Conservation (phyloP, 2,329 filamentous ascomycete genomes). For the Plenodomus tracheiphilus region DNA sequence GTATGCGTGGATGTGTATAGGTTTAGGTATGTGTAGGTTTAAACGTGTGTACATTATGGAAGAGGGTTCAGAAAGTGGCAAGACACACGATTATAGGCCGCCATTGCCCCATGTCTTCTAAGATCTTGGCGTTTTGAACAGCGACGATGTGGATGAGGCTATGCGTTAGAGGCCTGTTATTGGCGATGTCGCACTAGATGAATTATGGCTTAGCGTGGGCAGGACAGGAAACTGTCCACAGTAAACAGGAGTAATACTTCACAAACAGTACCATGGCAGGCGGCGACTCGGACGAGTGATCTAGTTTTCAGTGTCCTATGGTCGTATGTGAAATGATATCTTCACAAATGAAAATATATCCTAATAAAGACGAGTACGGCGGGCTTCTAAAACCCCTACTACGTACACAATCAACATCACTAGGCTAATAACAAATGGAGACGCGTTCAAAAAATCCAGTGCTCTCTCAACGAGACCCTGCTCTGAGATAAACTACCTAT, state of each 20-base stretch:
- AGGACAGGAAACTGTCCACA: conserved; percentile 1
- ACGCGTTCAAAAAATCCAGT: too few relatives aligned
- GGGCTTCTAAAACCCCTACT: too few relatives aligned
- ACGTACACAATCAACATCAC: too few relatives aligned
- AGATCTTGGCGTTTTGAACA: conserved; percentile 1
- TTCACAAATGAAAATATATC: too few relatives aligned
- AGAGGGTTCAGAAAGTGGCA: not conserved
- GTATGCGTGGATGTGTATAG: conserved; percentile 4
- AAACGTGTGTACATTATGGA: not conserved
- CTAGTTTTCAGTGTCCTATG: not conserved
- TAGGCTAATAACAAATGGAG: too few relatives aligned
- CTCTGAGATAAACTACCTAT: too few relatives aligned
- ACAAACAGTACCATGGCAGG: not conserved
- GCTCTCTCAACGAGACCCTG: too few relatives aligned
- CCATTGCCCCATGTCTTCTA: conserved; percentile 1
- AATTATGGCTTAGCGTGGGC: conserved; percentile 1
- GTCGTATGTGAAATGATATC: too few relatives aligned
- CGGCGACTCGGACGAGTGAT: not conserved
- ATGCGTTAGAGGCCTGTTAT: not conserved
- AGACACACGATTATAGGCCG: conserved; percentile 1
- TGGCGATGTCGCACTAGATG: conserved; percentile 1
- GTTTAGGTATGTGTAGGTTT: conserved; percentile 1
- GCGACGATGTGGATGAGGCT: not conserved
- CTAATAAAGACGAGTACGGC: too few relatives aligned
- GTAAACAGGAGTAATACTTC: conserved; percentile 1